Evolutionary conservation across 441 rosid species (phyloP).

Genomic region (Erodium moschatum): DNA sequence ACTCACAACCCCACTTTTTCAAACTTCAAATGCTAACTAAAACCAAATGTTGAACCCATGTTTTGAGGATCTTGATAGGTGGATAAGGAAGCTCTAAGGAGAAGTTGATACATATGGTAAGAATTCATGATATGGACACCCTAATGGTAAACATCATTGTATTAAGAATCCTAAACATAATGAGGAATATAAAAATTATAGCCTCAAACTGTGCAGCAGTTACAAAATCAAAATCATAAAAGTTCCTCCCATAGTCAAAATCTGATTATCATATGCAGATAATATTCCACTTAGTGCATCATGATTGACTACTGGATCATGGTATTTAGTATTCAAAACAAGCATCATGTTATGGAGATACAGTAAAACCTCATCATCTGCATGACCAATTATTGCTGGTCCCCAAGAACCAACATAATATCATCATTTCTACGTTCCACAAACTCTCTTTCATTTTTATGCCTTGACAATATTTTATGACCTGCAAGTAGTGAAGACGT

Average conservation of each 20-base stretch:
- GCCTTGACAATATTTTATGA: not conserved
- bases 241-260: not conserved
- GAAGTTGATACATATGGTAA: not conserved
- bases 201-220: not conserved
- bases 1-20: not conserved
- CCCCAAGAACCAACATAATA: slow-evolving; percentile 91
- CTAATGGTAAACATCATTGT: not conserved
- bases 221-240: not conserved
- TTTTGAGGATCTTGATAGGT: no score
- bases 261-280: not conserved
- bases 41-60: not conserved
- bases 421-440: not conserved
- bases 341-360: slow-evolving; percentile 8
- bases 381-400: slow-evolving; percentile 91
- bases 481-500: no score
- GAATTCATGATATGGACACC: not conserved
- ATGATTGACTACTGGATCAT: not conserved
- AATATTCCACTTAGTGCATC: not conserved
- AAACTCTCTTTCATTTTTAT: not conserved
- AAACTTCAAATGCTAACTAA: no score
- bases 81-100: no score
- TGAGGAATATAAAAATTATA: not conserved
- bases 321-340: not conserved
- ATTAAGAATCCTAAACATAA: not conserved
- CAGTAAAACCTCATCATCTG: slow-evolving; percentile 66